Conservation (phyloP, 768 basidiomycete species). For the Albatrellus ellisii region DNA sequence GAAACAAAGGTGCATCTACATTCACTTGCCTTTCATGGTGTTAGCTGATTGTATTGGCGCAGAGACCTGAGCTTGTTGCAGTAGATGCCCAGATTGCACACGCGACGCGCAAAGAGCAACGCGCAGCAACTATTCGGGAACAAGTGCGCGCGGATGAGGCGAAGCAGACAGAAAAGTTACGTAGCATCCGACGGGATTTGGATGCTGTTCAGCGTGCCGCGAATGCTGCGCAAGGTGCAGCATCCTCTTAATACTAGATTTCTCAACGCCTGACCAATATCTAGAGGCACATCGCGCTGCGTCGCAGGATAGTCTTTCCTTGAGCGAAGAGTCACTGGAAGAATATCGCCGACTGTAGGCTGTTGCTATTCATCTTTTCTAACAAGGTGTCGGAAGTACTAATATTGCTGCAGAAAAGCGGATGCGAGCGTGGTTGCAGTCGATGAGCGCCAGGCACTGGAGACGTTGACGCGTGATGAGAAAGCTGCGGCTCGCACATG, state of each 20-base stretch:
- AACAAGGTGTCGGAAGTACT: too few relatives aligned
- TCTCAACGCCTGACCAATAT: slow-evolving; percentile 9
- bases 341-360: slow-evolving; percentile 76
- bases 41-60: not conserved
- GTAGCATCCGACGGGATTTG: slow-evolving; percentile 50
- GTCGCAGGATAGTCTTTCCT: slow-evolving; percentile 60
- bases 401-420: slow-evolving; percentile 69
- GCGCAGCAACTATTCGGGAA: slow-evolving; percentile 48
- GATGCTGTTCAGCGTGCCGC: slow-evolving; percentile 53
- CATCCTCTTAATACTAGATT: not conserved
- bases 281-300: slow-evolving; percentile 64
- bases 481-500: slow-evolving; percentile 58
- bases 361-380: slow-evolving; percentile 5
- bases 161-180: slow-evolving; percentile 38
- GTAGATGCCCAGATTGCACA: slow-evolving; percentile 85
- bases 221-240: slow-evolving; percentile 65
- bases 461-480: slow-evolving; percentile 70
- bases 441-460: slow-evolving; percentile 77
- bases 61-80: slow-evolving; percentile 79
- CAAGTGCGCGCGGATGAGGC: slow-evolving; percentile 50
- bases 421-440: slow-evolving; percentile 69
- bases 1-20: slow-evolving; percentile 61
- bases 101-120: slow-evolving; percentile 62
- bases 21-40: slow-evolving; percentile 8
- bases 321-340: slow-evolving; percentile 74